phyloP scores from a whole-genome alignment of 192 early-diverging fungal species.

The Coemansia sp. region DNA sequence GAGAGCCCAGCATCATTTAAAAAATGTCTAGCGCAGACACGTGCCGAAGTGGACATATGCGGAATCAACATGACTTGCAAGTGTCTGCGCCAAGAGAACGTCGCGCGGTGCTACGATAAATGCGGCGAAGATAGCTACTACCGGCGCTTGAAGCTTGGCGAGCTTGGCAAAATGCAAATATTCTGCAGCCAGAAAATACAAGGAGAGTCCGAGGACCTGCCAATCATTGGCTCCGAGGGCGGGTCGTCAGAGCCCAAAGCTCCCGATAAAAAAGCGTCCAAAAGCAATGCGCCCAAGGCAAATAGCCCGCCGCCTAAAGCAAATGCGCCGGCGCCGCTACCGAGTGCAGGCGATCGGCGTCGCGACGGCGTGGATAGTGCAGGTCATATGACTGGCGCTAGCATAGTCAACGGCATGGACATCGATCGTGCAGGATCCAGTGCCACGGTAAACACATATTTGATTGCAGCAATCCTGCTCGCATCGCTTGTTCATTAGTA shows the following conservation, averaged over 20 bases:
- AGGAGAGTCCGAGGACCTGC: conserved; percentile 46
- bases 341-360: conserved; percentile 1
- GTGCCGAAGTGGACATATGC: conserved; percentile 49
- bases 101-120: conserved; percentile 41
- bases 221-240: conserved; percentile 38
- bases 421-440: conserved; percentile 17
- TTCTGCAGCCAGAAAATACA: conserved; percentile 40
- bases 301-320: conserved; percentile 2
- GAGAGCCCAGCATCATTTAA: conserved; percentile 46
- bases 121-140: conserved; percentile 47
- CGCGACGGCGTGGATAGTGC: conserved; percentile 9
- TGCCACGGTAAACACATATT: neutral
- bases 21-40: conserved; percentile 44
- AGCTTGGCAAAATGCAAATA: conserved; percentile 45
- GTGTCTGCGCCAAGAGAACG: conserved; percentile 39
- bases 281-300: neutral
- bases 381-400: conserved; percentile 8
- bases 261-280: neutral
- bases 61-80: conserved; percentile 54
- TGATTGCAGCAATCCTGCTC: no score
- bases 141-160: conserved; percentile 26
- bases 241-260: conserved; percentile 4
- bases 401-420: conserved; percentile 7
- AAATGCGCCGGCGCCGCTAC: neutral
- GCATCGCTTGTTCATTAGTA: no score